Conservation (phyloP, 768 basidiomycete genomes). For the Trametes maxima region DNA sequence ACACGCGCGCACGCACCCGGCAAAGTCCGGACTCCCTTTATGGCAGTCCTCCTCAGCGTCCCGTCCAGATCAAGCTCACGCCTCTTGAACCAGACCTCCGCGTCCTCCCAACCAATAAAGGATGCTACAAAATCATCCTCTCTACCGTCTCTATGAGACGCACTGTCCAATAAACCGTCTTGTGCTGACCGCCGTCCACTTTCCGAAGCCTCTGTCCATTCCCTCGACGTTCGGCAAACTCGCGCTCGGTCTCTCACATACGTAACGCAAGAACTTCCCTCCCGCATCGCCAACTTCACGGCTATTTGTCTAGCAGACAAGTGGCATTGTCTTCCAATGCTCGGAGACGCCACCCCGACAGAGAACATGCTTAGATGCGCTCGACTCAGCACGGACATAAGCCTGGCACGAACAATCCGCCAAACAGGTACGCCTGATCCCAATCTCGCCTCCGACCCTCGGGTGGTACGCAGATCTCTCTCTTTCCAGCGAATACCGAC, state of each 20-base stretch:
- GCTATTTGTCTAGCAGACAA: not conserved
- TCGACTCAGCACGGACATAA: not conserved
- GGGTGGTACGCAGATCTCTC: not conserved
- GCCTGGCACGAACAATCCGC: not conserved
- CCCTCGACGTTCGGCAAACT: too few relatives aligned
- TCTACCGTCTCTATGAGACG: too few relatives aligned
- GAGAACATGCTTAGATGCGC: not conserved
- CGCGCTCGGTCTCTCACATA: not conserved
- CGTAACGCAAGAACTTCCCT: not conserved
- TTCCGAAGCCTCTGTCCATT: too few relatives aligned
- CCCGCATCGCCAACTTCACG: not conserved
- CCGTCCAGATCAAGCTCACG: too few relatives aligned
- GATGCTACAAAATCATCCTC: too few relatives aligned
- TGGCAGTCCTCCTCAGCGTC: not conserved
- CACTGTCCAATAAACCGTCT: too few relatives aligned
- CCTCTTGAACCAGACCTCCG: too few relatives aligned
- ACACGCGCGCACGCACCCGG: not conserved
- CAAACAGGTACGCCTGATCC: constrained; percentile 8
- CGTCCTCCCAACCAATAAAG: too few relatives aligned
- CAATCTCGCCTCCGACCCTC: constrained; percentile 6
- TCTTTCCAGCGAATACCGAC: not conserved
- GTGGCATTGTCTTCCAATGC: not conserved
- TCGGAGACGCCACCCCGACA: not conserved
- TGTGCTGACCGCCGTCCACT: too few relatives aligned
- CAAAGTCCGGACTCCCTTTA: not conserved